These are phyloP conservation scores for Dryadomyces sulphureus DNA, from an alignment of 2,329 filamentous ascomycete genomes.

Conservation along the genomic window DNA sequence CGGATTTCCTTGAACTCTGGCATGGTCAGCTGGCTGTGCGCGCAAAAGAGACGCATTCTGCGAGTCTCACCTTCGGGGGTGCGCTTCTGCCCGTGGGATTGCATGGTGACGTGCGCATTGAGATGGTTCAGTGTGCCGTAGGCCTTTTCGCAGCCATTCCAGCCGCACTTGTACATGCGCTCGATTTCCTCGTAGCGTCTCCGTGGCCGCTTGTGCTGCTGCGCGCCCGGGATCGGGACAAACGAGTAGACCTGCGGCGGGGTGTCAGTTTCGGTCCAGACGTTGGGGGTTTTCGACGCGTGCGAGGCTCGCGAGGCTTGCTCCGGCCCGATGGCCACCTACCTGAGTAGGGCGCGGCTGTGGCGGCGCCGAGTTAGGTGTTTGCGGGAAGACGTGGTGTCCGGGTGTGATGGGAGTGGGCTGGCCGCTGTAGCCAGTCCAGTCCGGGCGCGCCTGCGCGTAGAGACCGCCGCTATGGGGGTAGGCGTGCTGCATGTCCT, in stretches of 20 bases:
- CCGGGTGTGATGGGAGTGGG: slow-evolving; percentile 34
- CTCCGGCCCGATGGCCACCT: too few species aligned
- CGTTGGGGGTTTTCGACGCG: too few species aligned
- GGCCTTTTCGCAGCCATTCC: slow-evolving; percentile 96
- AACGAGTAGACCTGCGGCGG: slow-evolving; percentile 97
- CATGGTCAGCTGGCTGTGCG: neutral
- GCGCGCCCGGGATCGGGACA: slow-evolving; percentile 88
- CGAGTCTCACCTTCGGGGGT: slow-evolving; percentile 94
- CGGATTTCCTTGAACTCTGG: slow-evolving; percentile 84
- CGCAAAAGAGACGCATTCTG: neutral
- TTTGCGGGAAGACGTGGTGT: slow-evolving; percentile 39
- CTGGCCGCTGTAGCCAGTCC: slow-evolving; percentile 50
- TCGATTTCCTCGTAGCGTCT: slow-evolving; percentile 96
- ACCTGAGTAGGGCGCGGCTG: slow-evolving; percentile 46
- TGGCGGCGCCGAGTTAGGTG: slow-evolving; percentile 38
- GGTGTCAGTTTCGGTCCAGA: too few species aligned
- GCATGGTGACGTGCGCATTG: slow-evolving; percentile 98
- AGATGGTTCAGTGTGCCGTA: slow-evolving; percentile 95
- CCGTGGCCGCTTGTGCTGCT: slow-evolving; percentile 91
- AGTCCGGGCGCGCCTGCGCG: slow-evolving; percentile 57
- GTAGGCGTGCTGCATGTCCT: slow-evolving; percentile 76
- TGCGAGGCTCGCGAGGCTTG: too few species aligned
- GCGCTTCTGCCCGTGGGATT: slow-evolving; percentile 85
- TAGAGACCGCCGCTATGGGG: slow-evolving; percentile 50
- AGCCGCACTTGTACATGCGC: slow-evolving; percentile 99